Percentiles rank a stretch among this genome's conserved stretches.
phyloP scores from a whole-genome alignment of 768 basidiomycete genomes.

The Auricularia cornea region DNA sequence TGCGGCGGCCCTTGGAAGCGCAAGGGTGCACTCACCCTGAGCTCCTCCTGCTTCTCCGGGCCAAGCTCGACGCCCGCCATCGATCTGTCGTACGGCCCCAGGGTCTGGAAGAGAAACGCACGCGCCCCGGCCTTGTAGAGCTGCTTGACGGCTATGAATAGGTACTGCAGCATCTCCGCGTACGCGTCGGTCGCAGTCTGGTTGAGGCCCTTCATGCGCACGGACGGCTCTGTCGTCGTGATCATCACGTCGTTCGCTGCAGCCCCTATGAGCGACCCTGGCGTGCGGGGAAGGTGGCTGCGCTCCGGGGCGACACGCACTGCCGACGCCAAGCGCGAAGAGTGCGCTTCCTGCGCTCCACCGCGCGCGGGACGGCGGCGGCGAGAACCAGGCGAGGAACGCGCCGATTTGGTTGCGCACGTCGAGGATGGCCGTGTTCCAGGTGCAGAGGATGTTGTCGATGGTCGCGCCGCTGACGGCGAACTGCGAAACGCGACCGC shows the following conservation, averaged over 20 bases:
- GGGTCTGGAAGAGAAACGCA: not conserved
- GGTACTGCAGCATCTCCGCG: not conserved
- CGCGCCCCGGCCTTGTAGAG: not conserved
- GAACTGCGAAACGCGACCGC: not conserved
- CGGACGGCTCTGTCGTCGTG: not conserved
- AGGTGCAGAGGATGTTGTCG: not conserved
- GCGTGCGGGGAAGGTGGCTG: not conserved
- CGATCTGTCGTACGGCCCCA: not conserved
- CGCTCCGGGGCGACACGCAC: not conserved
- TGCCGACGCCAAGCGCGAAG: not conserved
- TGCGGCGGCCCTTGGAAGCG: too few relatives aligned
- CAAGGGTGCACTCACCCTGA: not conserved
- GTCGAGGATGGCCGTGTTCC: not conserved
- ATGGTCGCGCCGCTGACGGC: not conserved
- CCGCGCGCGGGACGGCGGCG: not conserved
- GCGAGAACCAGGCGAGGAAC: not conserved
- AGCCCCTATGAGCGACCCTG: not conserved
- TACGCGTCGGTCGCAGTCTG: not conserved
- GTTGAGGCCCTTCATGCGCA: not conserved
- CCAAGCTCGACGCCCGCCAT: not conserved
- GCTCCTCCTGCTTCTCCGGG: not conserved
- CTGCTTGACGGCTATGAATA: not conserved
- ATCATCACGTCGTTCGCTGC: slow-evolving; percentile 1
- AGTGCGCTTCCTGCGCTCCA: not conserved
- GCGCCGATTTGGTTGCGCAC: not conserved